phyloP scores from a whole-genome alignment of 2,329 filamentous ascomycete genomes.

The Arthrinium puccinioides region DNA sequence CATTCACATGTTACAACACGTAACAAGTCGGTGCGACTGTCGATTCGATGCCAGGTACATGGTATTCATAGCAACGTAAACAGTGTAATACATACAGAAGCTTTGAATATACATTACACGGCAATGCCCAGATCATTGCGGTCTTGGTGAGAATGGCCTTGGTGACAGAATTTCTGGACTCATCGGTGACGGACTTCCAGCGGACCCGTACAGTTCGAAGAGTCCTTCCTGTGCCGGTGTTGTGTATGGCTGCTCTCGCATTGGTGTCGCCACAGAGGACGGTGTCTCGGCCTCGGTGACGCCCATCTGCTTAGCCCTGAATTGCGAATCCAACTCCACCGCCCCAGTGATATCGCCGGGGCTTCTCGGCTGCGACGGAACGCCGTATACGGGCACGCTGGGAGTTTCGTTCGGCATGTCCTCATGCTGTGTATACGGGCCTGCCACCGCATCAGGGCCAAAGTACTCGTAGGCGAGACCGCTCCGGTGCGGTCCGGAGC shows the following conservation, averaged over 20 bases:
- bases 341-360: constrained; percentile 43
- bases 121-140: too few relatives aligned
- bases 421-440: constrained; percentile 7
- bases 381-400: constrained; percentile 25
- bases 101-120: too few relatives aligned
- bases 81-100: too few relatives aligned
- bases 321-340: constrained; percentile 44
- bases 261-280: constrained; percentile 10
- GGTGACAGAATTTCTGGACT: too few relatives aligned
- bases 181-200: constrained; percentile 12
- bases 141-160: too few relatives aligned
- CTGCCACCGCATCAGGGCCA: constrained; percentile 12
- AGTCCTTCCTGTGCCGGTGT: constrained; percentile 7
- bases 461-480: constrained; percentile 16
- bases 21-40: too few relatives aligned
- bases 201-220: constrained; percentile 39
- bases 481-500: constrained; percentile 3
- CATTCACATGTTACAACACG: too few relatives aligned
- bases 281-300: constrained; percentile 10
- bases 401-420: constrained; percentile 21
- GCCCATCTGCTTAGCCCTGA: constrained; percentile 9
- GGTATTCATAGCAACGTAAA: too few relatives aligned
- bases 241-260: constrained; percentile 14
- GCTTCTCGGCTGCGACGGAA: constrained; percentile 35
- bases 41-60: too few relatives aligned